Evolutionary conservation across 106 monocot genomes (phyloP), one percentile per base, ranked within the genome.

Genomic region (Phalaenopsis equestris): DNA sequence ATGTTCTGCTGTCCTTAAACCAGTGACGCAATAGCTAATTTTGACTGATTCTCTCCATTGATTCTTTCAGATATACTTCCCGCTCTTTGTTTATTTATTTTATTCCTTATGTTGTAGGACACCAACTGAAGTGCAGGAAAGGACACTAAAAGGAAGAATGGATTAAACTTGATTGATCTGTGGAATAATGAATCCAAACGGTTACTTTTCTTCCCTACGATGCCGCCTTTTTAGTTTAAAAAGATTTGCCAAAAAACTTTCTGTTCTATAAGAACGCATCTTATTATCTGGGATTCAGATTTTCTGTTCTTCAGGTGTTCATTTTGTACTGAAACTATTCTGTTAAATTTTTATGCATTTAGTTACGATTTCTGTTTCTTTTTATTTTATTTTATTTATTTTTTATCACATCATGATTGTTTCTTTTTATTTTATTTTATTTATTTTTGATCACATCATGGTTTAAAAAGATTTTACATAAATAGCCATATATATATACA

Each of bases 61-160:
- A 52, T 15, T 52, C 52, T 52, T 52, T 52, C 52, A 12, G 70
- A 70, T 30, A 37, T 70, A 9, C 0, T 39, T 70, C 39, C n/a
- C n/a, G 38, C 39, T 5, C 1, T 41, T 42, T n/a, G 15, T 74
- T 41, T 16, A 17, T 74, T 43, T 74, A 18, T 42, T 74, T 14
- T 1, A 15, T 70, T 2, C 39, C 11, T 3, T 30, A 30, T 30
- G 2, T 67, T 89, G 79, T 83, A 94, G 94, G 75, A 91, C 94
- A n/a, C 91, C 94, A 15, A 87, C 88, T 41, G 94, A 94, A 86
- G 88, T 91, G 74, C 91, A 86, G 67, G 94, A 94, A 81, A 86
- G 84, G 70, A 87, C 86, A 6, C 77, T 94, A 67, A 91, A 94
- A 80, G 90, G 94, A 56, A 80, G 94, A 79, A 94, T 94, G 94